Conservation (phyloP, 2,329 filamentous ascomycete genomes). For the Pyricularia grisea region DNA sequence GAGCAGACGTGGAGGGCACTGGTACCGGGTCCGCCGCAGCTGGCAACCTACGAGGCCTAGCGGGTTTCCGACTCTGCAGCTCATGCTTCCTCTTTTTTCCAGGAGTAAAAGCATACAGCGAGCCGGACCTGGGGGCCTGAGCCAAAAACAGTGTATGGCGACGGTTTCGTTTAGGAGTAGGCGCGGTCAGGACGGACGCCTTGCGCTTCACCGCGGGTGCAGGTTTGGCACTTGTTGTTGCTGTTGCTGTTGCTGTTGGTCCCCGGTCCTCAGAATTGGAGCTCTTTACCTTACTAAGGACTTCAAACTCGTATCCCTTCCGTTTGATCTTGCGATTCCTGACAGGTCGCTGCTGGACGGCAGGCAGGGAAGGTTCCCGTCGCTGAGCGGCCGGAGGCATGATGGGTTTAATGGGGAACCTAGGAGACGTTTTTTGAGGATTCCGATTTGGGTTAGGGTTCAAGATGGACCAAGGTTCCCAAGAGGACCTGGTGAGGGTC, state of each 20-base stretch:
- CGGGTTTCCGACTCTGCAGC: background rate
- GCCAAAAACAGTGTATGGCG: background rate
- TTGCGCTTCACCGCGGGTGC: background rate
- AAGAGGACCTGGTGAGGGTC: background rate
- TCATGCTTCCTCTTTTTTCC: background rate
- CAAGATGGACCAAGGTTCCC: background rate
- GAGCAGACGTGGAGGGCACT: background rate
- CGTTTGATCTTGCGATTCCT: slow-evolving; percentile 3
- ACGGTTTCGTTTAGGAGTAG: background rate
- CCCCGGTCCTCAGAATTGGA: background rate
- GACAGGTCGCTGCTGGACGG: background rate
- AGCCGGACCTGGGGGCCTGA: background rate
- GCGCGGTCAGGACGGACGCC: background rate
- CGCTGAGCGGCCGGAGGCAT: background rate
- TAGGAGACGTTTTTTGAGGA: background rate
- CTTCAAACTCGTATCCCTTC: slow-evolving; percentile 5
- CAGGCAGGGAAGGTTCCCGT: background rate
- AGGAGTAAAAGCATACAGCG: background rate
- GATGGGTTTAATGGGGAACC: background rate
- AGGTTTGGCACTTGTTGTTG: background rate
- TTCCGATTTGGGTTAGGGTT: background rate
- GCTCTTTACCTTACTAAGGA: background rate
- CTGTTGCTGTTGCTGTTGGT: no score
- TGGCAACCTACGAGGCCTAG: background rate
- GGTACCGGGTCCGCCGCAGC: background rate